Percentiles rank a stretch among this genome's conserved stretches.
Conservation (phyloP, 2,329 filamentous ascomycete genomes). For the Penicillium sp. region DNA sequence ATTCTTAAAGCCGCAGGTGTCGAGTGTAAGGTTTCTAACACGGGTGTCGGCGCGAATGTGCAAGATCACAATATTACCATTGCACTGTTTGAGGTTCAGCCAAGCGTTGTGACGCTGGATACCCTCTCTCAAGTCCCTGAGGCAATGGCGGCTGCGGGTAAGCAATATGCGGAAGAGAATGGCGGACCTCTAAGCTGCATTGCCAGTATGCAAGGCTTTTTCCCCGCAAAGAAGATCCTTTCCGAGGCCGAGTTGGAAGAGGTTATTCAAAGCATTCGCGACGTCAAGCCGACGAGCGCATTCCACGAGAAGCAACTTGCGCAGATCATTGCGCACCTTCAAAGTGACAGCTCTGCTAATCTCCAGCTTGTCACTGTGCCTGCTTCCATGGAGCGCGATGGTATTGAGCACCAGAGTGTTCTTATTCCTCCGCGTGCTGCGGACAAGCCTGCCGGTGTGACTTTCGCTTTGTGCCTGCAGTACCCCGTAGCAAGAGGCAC, state of each 20-base stretch:
- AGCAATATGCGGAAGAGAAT: slow-evolving; percentile 11
- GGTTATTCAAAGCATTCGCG: slow-evolving; percentile 15
- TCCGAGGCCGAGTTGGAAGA: slow-evolving; percentile 12
- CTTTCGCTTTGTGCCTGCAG: slow-evolving; percentile 18
- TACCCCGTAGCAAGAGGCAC: slow-evolving; percentile 25
- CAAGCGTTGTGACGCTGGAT: slow-evolving; percentile 11
- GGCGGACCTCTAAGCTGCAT: slow-evolving; percentile 9
- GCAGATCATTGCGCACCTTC: slow-evolving; percentile 11
- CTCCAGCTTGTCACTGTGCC: slow-evolving; percentile 13
- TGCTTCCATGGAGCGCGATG: slow-evolving; percentile 4
- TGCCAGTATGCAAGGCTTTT: slow-evolving; percentile 17
- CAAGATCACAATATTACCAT: slow-evolving; percentile 43
- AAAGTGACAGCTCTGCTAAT: slow-evolving; percentile 17
- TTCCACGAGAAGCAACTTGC: slow-evolving; percentile 17
- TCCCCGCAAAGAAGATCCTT: slow-evolving; percentile 13
- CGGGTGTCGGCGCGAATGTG: slow-evolving; percentile 51
- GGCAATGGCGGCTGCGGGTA: slow-evolving; percentile 10
- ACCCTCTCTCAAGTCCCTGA: slow-evolving; percentile 11
- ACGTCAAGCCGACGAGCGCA: slow-evolving; percentile 12
- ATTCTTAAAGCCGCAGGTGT: slow-evolving; percentile 46
- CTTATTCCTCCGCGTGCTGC: slow-evolving; percentile 3
- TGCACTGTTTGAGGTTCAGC: slow-evolving; percentile 12
- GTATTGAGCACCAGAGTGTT: slow-evolving; percentile 13
- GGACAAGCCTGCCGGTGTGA: slow-evolving; percentile 12
- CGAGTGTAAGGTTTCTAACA: slow-evolving; percentile 44